These are phyloP conservation scores for Melanomma pulvis-pyrius DNA, from an alignment of 495 filamentous ascomycete genomes.

Conservation along the genomic window DNA sequence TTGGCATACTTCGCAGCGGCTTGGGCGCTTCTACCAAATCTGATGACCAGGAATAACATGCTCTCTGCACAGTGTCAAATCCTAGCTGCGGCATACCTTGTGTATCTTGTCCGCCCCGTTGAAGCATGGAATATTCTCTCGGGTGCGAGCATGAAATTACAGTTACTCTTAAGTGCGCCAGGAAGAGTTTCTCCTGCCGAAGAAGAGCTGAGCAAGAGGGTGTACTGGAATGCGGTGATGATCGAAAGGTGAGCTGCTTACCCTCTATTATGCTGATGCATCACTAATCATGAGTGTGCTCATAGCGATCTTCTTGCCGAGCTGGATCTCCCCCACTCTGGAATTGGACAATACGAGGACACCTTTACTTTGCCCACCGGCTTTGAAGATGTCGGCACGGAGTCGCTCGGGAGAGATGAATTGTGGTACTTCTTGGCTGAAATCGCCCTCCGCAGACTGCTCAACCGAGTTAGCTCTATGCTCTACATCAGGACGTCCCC, in stretches of 20 bases:
- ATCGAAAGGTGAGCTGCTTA: constrained; percentile 60
- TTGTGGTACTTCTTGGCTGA: constrained; percentile 85
- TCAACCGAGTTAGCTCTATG: constrained; percentile 78
- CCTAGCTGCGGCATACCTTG: constrained; percentile 75
- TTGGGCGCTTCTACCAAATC: constrained; percentile 72
- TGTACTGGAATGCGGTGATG: constrained; percentile 82
- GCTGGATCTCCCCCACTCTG: constrained; percentile 78
- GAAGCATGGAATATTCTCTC: constrained; percentile 82
- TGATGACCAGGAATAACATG: constrained; percentile 79
- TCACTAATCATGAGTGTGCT: constrained; percentile 14
- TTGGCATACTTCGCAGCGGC: constrained; percentile 78
- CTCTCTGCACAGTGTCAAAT: constrained; percentile 77
- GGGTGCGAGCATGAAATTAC: constrained; percentile 77
- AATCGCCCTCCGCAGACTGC: constrained; percentile 72
- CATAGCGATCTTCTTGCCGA: constrained; percentile 72
- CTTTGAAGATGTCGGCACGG: constrained; percentile 64
- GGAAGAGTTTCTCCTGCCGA: constrained; percentile 68
- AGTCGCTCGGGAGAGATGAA: constrained; percentile 67
- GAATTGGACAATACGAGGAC: constrained; percentile 79
- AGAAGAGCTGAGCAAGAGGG: constrained; percentile 70
- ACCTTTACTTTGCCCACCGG: constrained; percentile 74
- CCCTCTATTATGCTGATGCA: background rate
- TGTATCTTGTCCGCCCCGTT: constrained; percentile 77
- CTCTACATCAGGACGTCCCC: constrained; percentile 76
- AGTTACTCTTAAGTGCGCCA: constrained; percentile 71